Percentiles rank a stretch among this genome's conserved stretches.
These are phyloP conservation scores for Phaeoacremonium minimum DNA, from an alignment of 2,329 filamentous ascomycete species.

Conservation along the genomic window DNA sequence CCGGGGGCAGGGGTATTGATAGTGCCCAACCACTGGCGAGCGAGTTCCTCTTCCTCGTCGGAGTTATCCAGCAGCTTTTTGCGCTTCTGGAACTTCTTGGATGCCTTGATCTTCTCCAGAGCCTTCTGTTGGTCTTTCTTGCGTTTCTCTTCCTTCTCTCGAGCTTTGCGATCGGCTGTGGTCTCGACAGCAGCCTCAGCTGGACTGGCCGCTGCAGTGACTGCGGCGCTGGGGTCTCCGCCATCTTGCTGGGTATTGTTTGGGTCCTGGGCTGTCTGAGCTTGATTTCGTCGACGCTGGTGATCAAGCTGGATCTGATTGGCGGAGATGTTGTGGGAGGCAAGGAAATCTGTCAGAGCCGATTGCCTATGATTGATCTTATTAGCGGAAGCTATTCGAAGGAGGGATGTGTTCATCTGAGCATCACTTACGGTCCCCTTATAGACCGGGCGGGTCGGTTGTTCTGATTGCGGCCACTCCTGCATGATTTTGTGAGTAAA, in stretches of 20 bases:
- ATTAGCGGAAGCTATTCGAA: no score
- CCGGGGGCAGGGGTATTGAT: conserved; percentile 65
- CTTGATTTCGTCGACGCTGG: conserved; percentile 39
- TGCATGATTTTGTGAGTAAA: no score
- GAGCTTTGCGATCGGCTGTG: conserved; percentile 7
- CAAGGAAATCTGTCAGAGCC: conserved; percentile 49
- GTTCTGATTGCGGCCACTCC: background rate
- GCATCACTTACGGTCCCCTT: background rate
- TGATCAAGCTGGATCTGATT: conserved; percentile 48
- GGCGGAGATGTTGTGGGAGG: conserved; percentile 68
- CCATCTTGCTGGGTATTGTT: conserved; percentile 15
- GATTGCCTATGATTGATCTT: conserved; percentile 37
- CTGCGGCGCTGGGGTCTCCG: conserved; percentile 19
- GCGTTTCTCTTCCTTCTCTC: conserved; percentile 34
- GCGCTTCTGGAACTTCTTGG: conserved; percentile 52
- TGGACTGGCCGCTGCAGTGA: conserved; percentile 1
- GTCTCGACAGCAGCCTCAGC: conserved; percentile 19
- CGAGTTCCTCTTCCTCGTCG: conserved; percentile 47
- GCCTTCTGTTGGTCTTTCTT: conserved; percentile 51
- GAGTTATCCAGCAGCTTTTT: conserved; percentile 33
- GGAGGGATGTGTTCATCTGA: no score
- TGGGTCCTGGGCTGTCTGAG: no score
- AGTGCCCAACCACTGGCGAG: conserved; percentile 40
- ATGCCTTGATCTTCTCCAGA: conserved; percentile 58
- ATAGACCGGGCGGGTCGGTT: background rate